Evolutionary conservation across 2,329 filamentous ascomycete species (phyloP), one percentile per base, ranked within the genome.

Genomic region (Colletotrichum chrysophilum): DNA sequence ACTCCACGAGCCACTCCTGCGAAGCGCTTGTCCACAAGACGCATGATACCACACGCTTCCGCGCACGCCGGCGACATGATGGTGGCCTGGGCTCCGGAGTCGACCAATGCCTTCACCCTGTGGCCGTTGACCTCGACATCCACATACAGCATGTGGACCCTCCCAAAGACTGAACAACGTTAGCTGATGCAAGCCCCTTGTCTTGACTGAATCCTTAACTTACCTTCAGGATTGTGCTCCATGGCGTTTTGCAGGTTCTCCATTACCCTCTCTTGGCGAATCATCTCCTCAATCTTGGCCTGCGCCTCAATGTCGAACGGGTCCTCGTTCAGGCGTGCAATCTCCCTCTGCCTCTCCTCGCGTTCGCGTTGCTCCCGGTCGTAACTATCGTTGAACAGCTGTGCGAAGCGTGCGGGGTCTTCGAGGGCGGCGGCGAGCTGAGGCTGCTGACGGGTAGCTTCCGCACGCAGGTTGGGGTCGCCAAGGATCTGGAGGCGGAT

Each of bases 41-140:
- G 94, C 94, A 98, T 98, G 84, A 99, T 98, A 80, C 95, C 95
- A 82, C 97, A 99, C 10, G 93, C 91, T 82, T 98, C 95, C 30
- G 97, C 97, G 82, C 96, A 98, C 28, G 93, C 90, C 7, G 97
- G 97, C 7, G 96, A 98, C 97, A 99, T 99, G 87, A 99, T 98
- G 67, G 97, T 99, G 30, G 96, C 96, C 86, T 99, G 97, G 28
- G 97, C 97, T 76, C 97, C 97, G 3, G 97, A 98, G 84, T 99
- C 97, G 76, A 99, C 97, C 79, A 99, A 94, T 4, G 96, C 97
- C 87, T 98, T 98, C 80, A 99, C 93, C 74, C 94, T 95, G 80
- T 95, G 91, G 14, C 95, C 94, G 84, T 99, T 99, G 80, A 99
- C 97, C 83, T 97, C 95, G 76, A 98, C 96, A 82, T 97, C 93